These are phyloP conservation scores for Cladophialophora psammophila DNA, from an alignment of 2,329 filamentous ascomycete species.

Conservation along the genomic window DNA sequence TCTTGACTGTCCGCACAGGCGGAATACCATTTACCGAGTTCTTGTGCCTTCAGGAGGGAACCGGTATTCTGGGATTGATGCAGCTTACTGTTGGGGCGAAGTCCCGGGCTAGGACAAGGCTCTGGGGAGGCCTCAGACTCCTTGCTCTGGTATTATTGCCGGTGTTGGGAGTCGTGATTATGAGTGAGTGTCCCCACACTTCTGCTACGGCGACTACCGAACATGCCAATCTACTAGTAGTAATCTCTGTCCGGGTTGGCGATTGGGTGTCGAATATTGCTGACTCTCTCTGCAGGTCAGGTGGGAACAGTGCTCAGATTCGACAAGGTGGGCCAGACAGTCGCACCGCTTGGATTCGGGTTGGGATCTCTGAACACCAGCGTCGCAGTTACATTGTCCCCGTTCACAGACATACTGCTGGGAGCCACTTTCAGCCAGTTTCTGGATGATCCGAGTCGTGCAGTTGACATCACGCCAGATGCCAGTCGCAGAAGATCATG, in stretches of 20 bases:
- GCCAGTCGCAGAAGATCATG: neutral
- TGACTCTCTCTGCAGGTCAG: neutral
- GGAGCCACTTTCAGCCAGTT: conserved; percentile 6
- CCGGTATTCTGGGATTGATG: neutral
- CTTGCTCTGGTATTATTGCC: neutral
- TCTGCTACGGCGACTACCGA: no score
- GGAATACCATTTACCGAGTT: neutral
- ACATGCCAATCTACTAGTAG: no score
- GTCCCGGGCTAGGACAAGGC: neutral
- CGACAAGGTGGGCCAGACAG: conserved; percentile 7
- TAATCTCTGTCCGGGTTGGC: no score
- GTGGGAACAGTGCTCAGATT: conserved; percentile 3
- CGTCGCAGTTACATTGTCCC: neutral
- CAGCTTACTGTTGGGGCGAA: neutral
- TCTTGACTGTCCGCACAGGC: neutral
- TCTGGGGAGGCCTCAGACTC: neutral
- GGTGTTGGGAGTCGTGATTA: conserved; percentile 1
- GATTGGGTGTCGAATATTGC: no score
- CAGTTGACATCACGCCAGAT: neutral
- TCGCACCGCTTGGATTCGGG: neutral
- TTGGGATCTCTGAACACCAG: conserved; percentile 2
- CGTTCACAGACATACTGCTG: neutral
- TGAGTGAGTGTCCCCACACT: neutral
- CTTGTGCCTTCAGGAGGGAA: neutral
- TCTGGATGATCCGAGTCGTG: neutral